Conservation (phyloP, 257 asterid genomes). For the Plantago major region DNA sequence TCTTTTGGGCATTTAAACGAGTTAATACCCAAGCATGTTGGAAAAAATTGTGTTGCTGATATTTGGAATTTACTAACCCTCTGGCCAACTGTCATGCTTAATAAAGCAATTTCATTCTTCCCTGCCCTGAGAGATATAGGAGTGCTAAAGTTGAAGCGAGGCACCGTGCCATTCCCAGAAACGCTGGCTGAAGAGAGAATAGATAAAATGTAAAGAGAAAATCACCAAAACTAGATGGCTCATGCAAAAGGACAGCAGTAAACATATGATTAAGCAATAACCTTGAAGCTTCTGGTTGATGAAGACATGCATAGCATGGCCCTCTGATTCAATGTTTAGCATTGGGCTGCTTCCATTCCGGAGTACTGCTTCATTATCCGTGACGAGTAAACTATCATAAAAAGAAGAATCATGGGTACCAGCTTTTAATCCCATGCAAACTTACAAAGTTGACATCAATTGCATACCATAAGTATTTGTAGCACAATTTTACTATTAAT, state of each 20-base stretch:
- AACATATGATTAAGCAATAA: constrained; percentile 18
- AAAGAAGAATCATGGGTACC: constrained; percentile 22
- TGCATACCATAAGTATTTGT: constrained; percentile 7
- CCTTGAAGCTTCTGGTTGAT: constrained; percentile 84
- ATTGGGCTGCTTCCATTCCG: constrained; percentile 49
- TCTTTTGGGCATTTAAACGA: constrained; percentile 1
- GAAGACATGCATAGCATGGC: constrained; percentile 83
- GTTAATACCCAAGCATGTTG: background rate
- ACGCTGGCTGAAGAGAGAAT: constrained; percentile 58
- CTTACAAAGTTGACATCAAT: background rate
- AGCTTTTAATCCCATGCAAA: constrained; percentile 6
- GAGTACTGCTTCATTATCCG: constrained; percentile 47
- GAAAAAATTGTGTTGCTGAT: background rate
- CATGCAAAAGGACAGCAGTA: constrained; percentile 13
- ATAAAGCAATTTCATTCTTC: constrained; percentile 68
- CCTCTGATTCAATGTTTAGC: constrained; percentile 77
- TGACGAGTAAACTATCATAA: constrained; percentile 50
- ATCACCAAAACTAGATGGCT: background rate
- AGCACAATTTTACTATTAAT: constrained; percentile 1
- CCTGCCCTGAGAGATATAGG: constrained; percentile 66
- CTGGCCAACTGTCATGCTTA: constrained; percentile 85
- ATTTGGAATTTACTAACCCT: constrained; percentile 39
- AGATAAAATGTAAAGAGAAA: constrained; percentile 9
- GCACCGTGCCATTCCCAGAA: constrained; percentile 71
- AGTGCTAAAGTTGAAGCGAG: constrained; percentile 47